Evolutionary conservation across 129 eudicot species (phyloP).

Genomic region (Flaveria ramosissima): DNA sequence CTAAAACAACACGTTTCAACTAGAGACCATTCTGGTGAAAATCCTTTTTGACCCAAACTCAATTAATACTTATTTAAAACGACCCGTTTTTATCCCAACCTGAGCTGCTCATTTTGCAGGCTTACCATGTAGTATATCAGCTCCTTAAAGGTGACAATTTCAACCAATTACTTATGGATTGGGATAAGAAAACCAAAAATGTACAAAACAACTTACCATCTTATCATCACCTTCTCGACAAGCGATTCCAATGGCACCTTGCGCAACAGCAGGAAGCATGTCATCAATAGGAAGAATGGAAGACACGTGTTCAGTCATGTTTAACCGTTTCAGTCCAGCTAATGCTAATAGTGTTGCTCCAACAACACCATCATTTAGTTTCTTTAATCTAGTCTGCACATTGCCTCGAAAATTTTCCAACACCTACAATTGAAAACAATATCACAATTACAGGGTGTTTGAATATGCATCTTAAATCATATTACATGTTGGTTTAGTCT

Average conservation of each 20-base stretch:
- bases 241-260: constrained; percentile 95
- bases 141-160: not conserved
- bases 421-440: constrained; percentile 45
- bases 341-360: constrained; percentile 87
- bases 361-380: constrained; percentile 77
- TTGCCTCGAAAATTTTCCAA: constrained; percentile 88
- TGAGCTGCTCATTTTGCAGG: not conserved
- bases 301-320: constrained; percentile 80
- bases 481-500: constrained; percentile 22
- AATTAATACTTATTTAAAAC: not conserved
- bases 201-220: constrained; percentile 51
- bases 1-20: not conserved
- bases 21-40: not conserved
- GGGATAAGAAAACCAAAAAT: constrained; percentile 18
- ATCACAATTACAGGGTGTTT: not conserved
- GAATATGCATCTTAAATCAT: not conserved
- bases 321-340: constrained; percentile 84
- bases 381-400: constrained; percentile 89
- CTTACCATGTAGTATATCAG: not conserved
- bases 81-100: not conserved
- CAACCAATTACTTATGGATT: not conserved
- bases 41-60: not conserved
- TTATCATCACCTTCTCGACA: constrained; percentile 80
- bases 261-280: constrained; percentile 92
- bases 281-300: constrained; percentile 76